Percentiles rank a stretch among this genome's conserved stretches.
Evolutionary conservation across 257 asterid genomes (phyloP).

Genomic region (Solanum lycopersicoides): DNA sequence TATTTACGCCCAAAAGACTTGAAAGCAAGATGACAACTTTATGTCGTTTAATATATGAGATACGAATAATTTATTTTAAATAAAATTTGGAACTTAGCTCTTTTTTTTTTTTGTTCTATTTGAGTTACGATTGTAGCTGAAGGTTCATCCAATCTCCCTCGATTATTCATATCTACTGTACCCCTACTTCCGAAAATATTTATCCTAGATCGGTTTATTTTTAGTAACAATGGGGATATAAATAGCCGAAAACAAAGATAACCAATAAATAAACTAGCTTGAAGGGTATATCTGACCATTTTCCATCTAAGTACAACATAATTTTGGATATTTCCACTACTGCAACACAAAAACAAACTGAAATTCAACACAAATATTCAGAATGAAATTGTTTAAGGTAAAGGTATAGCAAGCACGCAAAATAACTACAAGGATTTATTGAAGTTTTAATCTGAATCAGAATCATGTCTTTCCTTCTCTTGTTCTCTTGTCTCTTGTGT

Average conservation of each 20-base stretch:
- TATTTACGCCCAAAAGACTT: neutral
- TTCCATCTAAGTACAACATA: neutral
- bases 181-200: too few relatives aligned
- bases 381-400: neutral
- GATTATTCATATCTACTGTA: too few relatives aligned
- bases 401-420: neutral
- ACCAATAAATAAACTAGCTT: neutral
- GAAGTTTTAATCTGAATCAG: conserved; percentile 21
- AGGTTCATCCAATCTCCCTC: neutral
- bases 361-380: neutral
- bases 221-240: neutral
- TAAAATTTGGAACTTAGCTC: neutral
- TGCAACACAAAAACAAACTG: too few relatives aligned
- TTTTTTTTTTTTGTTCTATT: neutral
- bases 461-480: conserved; percentile 56
- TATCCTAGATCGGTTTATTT: too few relatives aligned
- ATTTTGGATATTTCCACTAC: neutral
- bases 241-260: neutral
- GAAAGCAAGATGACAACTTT: neutral
- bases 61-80: neutral
- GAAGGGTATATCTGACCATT: neutral
- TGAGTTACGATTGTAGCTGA: neutral
- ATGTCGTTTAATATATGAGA: fast-evolving
- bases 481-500: conserved; percentile 49
- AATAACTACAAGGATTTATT: neutral